A percentile compares a stretch with the other conserved stretches of the same genome.
phyloP scores from a whole-genome alignment of 2,329 filamentous ascomycete species.

The Cladosporium sp. region DNA sequence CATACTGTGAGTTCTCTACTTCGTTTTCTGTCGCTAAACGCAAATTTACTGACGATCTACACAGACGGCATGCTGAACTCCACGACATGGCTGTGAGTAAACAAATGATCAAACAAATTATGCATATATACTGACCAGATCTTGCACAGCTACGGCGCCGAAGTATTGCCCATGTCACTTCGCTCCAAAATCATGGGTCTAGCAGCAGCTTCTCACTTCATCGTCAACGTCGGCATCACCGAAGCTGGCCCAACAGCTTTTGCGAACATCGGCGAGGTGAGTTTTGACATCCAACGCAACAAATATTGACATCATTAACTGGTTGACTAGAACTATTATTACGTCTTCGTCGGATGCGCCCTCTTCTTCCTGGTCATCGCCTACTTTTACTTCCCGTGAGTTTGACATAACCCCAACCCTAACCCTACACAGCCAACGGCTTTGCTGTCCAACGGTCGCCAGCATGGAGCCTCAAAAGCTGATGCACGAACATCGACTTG shows the following conservation, averaged over 20 bases:
- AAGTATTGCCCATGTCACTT: constrained; percentile 51
- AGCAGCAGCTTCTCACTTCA: constrained; percentile 47
- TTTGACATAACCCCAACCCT: constrained; percentile 8
- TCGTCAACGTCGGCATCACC: constrained; percentile 47
- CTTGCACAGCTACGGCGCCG: constrained; percentile 44
- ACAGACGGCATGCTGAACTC: constrained; percentile 24
- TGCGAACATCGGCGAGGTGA: constrained; percentile 43
- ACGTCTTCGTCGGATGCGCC: constrained; percentile 54
- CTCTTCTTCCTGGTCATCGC: constrained; percentile 49
- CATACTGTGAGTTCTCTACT: constrained; percentile 50
- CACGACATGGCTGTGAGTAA: constrained; percentile 20
- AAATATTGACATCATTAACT: not conserved
- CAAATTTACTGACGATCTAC: constrained; percentile 7
- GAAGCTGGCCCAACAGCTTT: constrained; percentile 50
- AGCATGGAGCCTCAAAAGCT: too few species aligned
- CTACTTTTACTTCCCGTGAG: constrained; percentile 53
- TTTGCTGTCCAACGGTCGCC: too few species aligned
- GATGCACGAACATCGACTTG: not conserved
- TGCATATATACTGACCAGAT: not conserved
- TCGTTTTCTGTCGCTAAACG: not conserved
- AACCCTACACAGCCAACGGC: not conserved
- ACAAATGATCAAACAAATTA: not conserved
- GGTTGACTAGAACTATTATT: constrained; percentile 58
- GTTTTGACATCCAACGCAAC: too few species aligned
- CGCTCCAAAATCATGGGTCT: constrained; percentile 55